phyloP scores from a whole-genome alignment of 2,329 filamentous ascomycete genomes.

The Beauveria sp. region DNA sequence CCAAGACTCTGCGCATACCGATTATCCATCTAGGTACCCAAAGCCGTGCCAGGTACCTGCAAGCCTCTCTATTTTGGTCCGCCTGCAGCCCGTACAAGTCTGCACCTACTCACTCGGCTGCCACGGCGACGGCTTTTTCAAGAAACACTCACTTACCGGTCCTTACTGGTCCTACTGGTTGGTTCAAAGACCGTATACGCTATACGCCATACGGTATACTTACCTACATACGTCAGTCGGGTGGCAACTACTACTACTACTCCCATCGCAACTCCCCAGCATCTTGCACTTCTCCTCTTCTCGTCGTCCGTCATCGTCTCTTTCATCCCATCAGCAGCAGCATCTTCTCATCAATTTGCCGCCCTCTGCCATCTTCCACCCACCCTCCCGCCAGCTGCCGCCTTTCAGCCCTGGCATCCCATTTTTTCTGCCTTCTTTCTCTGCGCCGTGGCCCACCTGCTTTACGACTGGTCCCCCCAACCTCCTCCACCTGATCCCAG shows the following conservation, averaged over 20 bases:
- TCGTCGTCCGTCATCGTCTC: background rate
- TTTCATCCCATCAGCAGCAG: slow-evolving; percentile 5
- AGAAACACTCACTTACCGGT: no score
- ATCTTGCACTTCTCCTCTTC: background rate
- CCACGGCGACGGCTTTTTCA: background rate
- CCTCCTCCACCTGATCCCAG: slow-evolving; percentile 11
- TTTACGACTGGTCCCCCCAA: slow-evolving; percentile 1
- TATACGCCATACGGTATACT: no score
- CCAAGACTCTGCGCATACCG: no score
- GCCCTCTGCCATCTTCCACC: background rate
- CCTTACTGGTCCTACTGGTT: no score
- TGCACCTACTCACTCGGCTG: background rate
- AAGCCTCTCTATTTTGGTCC: background rate
- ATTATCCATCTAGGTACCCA: no score
- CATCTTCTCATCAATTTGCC: slow-evolving; percentile 10
- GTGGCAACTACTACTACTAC: slow-evolving; percentile 10
- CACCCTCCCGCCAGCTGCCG: background rate
- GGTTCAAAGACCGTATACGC: no score
- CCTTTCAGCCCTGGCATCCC: slow-evolving; percentile 1
- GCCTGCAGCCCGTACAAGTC: background rate
- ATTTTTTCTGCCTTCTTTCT: background rate
- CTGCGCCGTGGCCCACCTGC: slow-evolving; percentile 4
- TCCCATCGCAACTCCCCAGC: slow-evolving; percentile 9
- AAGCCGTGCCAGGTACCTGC: background rate
- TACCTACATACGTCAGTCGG: slow-evolving; percentile 5